These are phyloP conservation scores for Conidiobolus incongruus DNA, from an alignment of 371 early-diverging fungal species.

Conservation along the genomic window DNA sequence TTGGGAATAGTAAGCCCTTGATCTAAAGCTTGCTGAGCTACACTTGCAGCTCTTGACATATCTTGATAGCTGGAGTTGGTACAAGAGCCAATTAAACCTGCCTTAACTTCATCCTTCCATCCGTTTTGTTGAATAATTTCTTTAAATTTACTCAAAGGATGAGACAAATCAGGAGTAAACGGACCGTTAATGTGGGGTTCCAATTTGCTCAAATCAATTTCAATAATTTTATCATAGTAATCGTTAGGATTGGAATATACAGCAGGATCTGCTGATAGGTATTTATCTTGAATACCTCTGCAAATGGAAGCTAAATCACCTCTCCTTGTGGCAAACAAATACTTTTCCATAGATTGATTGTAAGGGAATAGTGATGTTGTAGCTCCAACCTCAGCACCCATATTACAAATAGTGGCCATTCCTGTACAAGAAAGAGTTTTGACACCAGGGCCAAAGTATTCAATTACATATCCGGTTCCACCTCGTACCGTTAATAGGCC, in stretches of 20 bases:
- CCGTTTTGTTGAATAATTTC: constrained; percentile 47
- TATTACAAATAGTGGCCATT: constrained; percentile 95
- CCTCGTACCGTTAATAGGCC: constrained; percentile 16
- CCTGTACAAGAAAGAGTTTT: constrained; percentile 83
- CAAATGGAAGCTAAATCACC: constrained; percentile 7
- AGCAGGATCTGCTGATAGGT: constrained; percentile 23
- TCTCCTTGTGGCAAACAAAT: constrained; percentile 25
- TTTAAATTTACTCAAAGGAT: constrained; percentile 65
- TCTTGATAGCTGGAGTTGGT: constrained; percentile 94
- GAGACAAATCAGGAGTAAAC: constrained; percentile 85
- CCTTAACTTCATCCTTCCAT: constrained; percentile 71
- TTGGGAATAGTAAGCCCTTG: too few relatives aligned
- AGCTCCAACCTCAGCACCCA: constrained; percentile 81
- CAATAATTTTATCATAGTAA: constrained; percentile 72
- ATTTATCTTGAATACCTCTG: constrained; percentile 20
- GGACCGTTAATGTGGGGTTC: constrained; percentile 94
- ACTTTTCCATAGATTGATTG: constrained; percentile 49
- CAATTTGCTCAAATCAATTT: constrained; percentile 63
- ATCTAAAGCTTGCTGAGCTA: too few relatives aligned
- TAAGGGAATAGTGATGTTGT: constrained; percentile 85
- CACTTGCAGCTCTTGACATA: too few relatives aligned
- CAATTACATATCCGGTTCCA: constrained; percentile 82
- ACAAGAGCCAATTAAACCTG: constrained; percentile 81
- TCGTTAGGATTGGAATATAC: constrained; percentile 19
- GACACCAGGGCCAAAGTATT: constrained; percentile 91